Evolutionary conservation across 495 filamentous ascomycete species (phyloP).

Genomic region (Pyronema domesticum): DNA sequence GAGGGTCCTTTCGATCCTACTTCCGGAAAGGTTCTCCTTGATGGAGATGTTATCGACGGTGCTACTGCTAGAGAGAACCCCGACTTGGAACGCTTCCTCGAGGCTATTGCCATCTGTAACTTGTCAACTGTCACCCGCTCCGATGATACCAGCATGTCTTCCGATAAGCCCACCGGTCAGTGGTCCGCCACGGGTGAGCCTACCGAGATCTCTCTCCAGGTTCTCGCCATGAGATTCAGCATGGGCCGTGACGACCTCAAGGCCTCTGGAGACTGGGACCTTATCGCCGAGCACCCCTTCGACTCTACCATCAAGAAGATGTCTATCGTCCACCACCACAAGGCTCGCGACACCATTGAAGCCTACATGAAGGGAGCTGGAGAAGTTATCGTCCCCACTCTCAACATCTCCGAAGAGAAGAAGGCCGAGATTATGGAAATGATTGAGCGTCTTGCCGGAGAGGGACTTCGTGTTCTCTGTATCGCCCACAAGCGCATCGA

Average conservation of each 20-base stretch:
- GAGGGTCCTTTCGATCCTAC: slow-evolving; percentile 23
- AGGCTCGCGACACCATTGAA: slow-evolving; percentile 22
- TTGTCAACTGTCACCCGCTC: slow-evolving; percentile 16
- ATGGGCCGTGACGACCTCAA: slow-evolving; percentile 25
- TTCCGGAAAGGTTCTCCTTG: slow-evolving; percentile 15
- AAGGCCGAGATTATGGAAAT: slow-evolving; percentile 26
- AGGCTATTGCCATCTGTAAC: slow-evolving; percentile 25
- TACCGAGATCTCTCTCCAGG: slow-evolving; percentile 41
- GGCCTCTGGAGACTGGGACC: slow-evolving; percentile 22
- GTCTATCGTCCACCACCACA: slow-evolving; percentile 35
- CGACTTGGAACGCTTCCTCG: slow-evolving; percentile 18
- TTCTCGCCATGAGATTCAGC: slow-evolving; percentile 32
- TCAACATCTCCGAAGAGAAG: slow-evolving; percentile 27
- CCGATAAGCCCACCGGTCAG: slow-evolving; percentile 17
- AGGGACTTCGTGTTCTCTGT: slow-evolving; percentile 41
- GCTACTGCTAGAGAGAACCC: slow-evolving; percentile 5
- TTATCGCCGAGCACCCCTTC: slow-evolving; percentile 40
- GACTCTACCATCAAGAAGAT: slow-evolving; percentile 45
- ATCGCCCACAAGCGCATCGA: slow-evolving; percentile 30
- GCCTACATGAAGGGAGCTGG: slow-evolving; percentile 41
- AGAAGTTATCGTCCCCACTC: slow-evolving; percentile 34
- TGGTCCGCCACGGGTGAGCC: slow-evolving; percentile 40
- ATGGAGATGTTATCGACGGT: slow-evolving; percentile 15
- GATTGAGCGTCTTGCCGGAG: slow-evolving; percentile 36
- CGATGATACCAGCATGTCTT: slow-evolving; percentile 21